Base-by-base conservation (phyloP, 1,284 basidiomycete genomes). In the Heterobasidion annosum region DNA sequence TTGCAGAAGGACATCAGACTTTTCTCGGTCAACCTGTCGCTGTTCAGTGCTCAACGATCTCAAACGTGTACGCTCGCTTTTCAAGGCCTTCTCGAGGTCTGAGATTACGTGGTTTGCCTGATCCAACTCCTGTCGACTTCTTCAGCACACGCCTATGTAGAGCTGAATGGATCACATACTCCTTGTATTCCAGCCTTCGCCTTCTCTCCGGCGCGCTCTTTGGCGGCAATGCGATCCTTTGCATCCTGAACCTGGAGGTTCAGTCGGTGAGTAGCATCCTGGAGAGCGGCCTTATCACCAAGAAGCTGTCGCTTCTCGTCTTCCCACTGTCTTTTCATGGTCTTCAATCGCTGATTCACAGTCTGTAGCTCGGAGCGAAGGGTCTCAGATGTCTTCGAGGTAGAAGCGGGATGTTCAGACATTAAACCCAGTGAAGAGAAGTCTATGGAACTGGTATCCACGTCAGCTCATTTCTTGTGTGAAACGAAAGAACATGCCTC, bases 201-300 rank as follows among this genome's bases (percentile, higher is more conserved):
- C 56, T 68, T 73, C 53, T 81, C 75, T 18, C 68, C 70, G 15
- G 68, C 72, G 37, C 74, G 76, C 55, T 77, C 81, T 46, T 67
- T 73, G 57, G 85, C 78, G 33, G 72, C 69, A 33, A 71, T 77
- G 55, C 73, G 77, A 63, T 72, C 75, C 64, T 83, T 80, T 3
- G 75, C 78, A 46, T 69, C 74, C 34, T 74, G 79, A 9, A 86
- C 70, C 61, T 89, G 76, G 5, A 65, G 66, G 60, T 85, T 83
- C 60, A 91, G 72, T 9, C 80, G 78, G 56, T 77, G 79, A 0
- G 87, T 75, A 3, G 82, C 77, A 59, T 88, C 82, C 62, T 86
- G 82, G 32, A 91, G 75, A 34, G 78, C 76, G 8, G 78, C 83
- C 53, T 85, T 88, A 64, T 91, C 85, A 48, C 79, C 84, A 33